Percentiles rank a stretch among this genome's conserved stretches.
Evolutionary conservation across 2,329 filamentous ascomycete genomes (phyloP).

Genomic region (Bipolaris victoriae): DNA sequence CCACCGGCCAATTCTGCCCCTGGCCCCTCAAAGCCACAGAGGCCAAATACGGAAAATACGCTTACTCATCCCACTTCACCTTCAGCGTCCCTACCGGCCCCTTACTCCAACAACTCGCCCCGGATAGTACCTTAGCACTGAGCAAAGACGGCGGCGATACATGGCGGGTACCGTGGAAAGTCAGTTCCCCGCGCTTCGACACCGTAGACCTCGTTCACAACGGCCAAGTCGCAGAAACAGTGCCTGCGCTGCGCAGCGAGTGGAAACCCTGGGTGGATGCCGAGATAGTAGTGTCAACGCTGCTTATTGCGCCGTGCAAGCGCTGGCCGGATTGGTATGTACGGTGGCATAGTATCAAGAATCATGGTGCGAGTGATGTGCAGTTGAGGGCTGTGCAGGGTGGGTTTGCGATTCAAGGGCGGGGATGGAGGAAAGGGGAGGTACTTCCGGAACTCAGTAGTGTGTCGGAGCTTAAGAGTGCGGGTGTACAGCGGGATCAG

Average conservation of each 20-base stretch:
- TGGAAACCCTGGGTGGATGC: conserved; percentile 44
- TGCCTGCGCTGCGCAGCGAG: conserved; percentile 23
- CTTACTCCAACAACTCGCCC: conserved; percentile 50
- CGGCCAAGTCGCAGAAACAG: conserved; percentile 6
- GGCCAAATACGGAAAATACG: conserved; percentile 45
- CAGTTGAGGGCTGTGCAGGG: conserved; percentile 28
- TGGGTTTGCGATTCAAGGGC: conserved; percentile 42
- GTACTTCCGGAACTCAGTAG: conserved; percentile 17
- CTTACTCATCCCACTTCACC: conserved; percentile 46
- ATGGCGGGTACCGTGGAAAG: conserved; percentile 50
- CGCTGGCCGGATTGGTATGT: conserved; percentile 43
- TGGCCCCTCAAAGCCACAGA: conserved; percentile 47
- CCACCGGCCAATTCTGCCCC: conserved; percentile 43
- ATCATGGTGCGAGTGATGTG: not conserved
- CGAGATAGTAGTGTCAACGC: conserved; percentile 30
- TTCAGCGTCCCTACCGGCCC: conserved; percentile 51
- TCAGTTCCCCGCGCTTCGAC: conserved; percentile 10
- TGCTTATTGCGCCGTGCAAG: conserved; percentile 30
- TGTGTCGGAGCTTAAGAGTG: not conserved
- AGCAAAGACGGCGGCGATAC: conserved; percentile 50
- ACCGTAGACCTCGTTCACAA: conserved; percentile 9
- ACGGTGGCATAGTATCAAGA: conserved; percentile 28
- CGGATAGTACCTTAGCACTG: conserved; percentile 49
- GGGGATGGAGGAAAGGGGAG: conserved; percentile 27
- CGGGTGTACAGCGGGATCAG: too few relatives aligned